A percentile compares a stretch with the other conserved stretches of the same genome.
Evolutionary conservation across 2,329 filamentous ascomycete genomes (phyloP).

Genomic region (Apiospora sp.): DNA sequence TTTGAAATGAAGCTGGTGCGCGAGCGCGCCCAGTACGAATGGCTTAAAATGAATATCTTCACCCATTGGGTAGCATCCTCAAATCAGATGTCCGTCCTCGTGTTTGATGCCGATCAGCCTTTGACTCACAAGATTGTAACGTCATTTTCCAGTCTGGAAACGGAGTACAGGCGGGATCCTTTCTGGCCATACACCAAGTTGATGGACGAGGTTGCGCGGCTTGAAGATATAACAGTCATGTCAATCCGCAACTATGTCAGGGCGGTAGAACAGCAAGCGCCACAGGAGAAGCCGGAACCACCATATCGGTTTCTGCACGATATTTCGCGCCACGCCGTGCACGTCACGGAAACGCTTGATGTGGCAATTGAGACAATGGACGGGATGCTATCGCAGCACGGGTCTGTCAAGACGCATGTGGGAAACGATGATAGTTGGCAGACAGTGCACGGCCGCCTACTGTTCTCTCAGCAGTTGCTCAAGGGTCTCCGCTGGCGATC

Average conservation of each 20-base stretch:
- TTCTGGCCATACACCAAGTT: slow-evolving; percentile 48
- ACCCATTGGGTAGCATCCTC: slow-evolving; percentile 36
- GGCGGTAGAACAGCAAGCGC: slow-evolving; percentile 38
- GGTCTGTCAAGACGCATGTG: slow-evolving; percentile 26
- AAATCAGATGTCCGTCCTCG: slow-evolving; percentile 39
- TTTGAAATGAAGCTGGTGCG: slow-evolving; percentile 42
- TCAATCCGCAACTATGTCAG: slow-evolving; percentile 46
- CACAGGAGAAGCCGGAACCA: slow-evolving; percentile 32
- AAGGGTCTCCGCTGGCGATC: slow-evolving; percentile 47
- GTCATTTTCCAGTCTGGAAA: slow-evolving; percentile 22
- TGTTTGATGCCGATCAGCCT: slow-evolving; percentile 39
- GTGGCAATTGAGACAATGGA: slow-evolving; percentile 43
- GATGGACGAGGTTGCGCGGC: slow-evolving; percentile 39
- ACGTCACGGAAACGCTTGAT: slow-evolving; percentile 52
- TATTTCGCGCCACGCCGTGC: slow-evolving; percentile 52
- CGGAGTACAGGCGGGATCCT: slow-evolving; percentile 35
- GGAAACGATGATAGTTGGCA: slow-evolving; percentile 13
- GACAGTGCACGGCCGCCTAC: slow-evolving; percentile 42
- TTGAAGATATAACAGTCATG: slow-evolving; percentile 51
- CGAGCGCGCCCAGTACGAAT: slow-evolving; percentile 37
- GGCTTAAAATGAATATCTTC: slow-evolving; percentile 48
- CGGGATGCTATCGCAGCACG: slow-evolving; percentile 45
- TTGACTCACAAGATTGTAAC: slow-evolving; percentile 26
- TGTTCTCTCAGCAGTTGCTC: slow-evolving; percentile 45
- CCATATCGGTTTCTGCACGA: slow-evolving; percentile 50